Evolutionary conservation across 441 rosid genomes (phyloP).

Genomic region (Syzygium syzygioides): DNA sequence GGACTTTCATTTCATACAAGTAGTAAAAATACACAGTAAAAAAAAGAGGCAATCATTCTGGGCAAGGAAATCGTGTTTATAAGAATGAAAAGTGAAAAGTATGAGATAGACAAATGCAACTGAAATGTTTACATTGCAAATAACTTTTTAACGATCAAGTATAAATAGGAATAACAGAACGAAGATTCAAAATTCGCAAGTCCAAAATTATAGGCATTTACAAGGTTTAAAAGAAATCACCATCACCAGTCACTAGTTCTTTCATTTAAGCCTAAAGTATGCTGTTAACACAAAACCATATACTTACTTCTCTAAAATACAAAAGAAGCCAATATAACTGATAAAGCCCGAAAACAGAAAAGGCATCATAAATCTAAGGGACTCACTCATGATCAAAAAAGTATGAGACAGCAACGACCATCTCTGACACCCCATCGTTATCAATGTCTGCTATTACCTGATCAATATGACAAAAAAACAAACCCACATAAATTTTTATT

Average conservation of each 20-base stretch:
- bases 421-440: slow-evolving; percentile 91
- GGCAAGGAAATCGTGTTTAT: background rate
- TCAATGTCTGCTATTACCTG: slow-evolving; percentile 99
- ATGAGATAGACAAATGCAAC: background rate
- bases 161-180: background rate
- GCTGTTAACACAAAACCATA: background rate
- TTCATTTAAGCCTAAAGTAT: background rate
- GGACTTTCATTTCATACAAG: background rate
- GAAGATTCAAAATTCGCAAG: background rate
- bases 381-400: slow-evolving; percentile 97
- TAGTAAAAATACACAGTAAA: background rate
- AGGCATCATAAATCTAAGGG: slow-evolving; percentile 1
- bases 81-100: background rate
- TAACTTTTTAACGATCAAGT: background rate
- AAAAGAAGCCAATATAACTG: background rate
- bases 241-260: background rate
- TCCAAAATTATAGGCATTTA: background rate
- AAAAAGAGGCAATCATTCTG: background rate
- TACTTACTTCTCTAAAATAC: background rate
- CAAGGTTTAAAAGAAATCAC: background rate
- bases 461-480: slow-evolving; percentile 14
- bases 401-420: slow-evolving; percentile 92
- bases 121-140: background rate
- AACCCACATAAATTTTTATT: background rate
- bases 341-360: background rate